A percentile compares a stretch with the other conserved stretches of the same genome.
phyloP scores from a whole-genome alignment of 305 asterid species.

The Euphrasia arctica region DNA sequence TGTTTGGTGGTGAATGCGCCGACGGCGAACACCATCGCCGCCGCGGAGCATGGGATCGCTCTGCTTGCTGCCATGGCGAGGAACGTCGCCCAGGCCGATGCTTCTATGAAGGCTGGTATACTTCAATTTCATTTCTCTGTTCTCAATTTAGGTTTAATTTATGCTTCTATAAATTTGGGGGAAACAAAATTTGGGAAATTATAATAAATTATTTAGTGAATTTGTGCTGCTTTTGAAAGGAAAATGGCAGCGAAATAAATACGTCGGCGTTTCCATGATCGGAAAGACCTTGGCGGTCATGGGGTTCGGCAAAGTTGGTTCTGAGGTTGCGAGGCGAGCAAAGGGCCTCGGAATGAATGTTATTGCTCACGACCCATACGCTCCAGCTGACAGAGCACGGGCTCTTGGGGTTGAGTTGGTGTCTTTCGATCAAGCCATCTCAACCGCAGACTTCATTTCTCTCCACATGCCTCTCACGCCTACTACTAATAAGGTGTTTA shows the following conservation, averaged over 20 bases:
- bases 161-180: too few relatives aligned
- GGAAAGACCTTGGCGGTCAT: constrained; percentile 90
- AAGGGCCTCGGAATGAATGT: constrained; percentile 95
- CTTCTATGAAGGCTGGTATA: constrained; percentile 89
- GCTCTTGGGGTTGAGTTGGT: constrained; percentile 91
- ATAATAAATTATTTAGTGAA: neutral
- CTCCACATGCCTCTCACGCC: constrained; percentile 99
- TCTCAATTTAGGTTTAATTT: constrained; percentile 13
- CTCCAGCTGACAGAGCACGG: constrained; percentile 94
- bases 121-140: neutral
- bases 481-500: constrained; percentile 72
- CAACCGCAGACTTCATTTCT: constrained; percentile 77
- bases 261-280: constrained; percentile 87
- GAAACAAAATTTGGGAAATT: neutral
- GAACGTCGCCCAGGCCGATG: constrained; percentile 93
- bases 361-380: constrained; percentile 89
- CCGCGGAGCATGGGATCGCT: constrained; percentile 95
- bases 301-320: constrained; percentile 98
- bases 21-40: constrained; percentile 92
- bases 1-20: constrained; percentile 96
- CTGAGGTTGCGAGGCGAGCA: constrained; percentile 96
- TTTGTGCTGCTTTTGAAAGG: constrained; percentile 40
- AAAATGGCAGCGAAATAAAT: constrained; percentile 80
- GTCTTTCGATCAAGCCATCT: constrained; percentile 77
- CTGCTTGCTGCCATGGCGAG: constrained; percentile 82